Evolutionary conservation across 2,329 filamentous ascomycete genomes (phyloP).

Genomic region (Chaetomium sp.): DNA sequence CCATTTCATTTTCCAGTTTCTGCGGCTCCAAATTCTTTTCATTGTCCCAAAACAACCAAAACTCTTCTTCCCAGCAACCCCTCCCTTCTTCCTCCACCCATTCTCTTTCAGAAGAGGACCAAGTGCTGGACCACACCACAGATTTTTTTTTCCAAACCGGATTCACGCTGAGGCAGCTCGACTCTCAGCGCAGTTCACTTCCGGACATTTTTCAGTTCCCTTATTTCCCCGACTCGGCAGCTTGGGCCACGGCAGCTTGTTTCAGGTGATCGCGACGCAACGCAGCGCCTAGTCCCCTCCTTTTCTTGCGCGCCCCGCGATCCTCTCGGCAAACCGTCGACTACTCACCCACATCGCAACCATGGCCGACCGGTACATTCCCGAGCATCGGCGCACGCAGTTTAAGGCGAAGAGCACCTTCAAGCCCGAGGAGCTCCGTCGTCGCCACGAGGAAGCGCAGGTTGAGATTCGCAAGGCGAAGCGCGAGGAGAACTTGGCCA

Average conservation of each 20-base stretch:
- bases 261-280: not conserved
- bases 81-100: constrained; percentile 1
- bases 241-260: constrained; percentile 1
- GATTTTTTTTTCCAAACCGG: not conserved
- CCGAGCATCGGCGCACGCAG: constrained; percentile 96
- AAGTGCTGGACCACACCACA: constrained; percentile 6
- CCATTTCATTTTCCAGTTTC: constrained; percentile 20
- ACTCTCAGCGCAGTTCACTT: not conserved
- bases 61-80: constrained; percentile 9
- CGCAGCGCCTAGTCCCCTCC: constrained; percentile 1
- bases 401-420: constrained; percentile 99
- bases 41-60: constrained; percentile 19
- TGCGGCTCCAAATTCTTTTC: constrained; percentile 24
- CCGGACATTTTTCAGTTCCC: not conserved
- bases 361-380: constrained; percentile 99
- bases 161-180: not conserved
- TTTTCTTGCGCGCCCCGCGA: constrained; percentile 7
- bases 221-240: too few relatives aligned
- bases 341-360: constrained; percentile 32
- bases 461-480: constrained; percentile 98
- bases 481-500: constrained; percentile 97
- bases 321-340: constrained; percentile 18
- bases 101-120: constrained; percentile 1
- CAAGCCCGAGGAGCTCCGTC: constrained; percentile 97
- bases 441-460: constrained; percentile 97